phyloP scores from a whole-genome alignment of 805 yeast species.

The Candida cerambycidarum region DNA sequence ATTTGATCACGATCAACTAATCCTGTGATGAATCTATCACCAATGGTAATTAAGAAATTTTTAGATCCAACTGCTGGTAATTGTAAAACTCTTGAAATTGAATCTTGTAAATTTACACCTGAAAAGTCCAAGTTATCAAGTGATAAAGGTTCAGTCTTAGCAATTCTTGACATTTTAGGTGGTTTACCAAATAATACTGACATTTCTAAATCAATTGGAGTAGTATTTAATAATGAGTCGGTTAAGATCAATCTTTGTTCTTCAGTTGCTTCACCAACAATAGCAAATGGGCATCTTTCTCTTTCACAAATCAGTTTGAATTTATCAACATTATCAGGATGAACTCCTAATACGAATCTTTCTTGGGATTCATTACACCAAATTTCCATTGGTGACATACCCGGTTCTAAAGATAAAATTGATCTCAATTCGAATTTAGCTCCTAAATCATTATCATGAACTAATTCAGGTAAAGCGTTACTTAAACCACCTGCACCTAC shows the following conservation, averaged over 20 bases:
- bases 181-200: conserved; percentile 93
- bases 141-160: conserved; percentile 59
- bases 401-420: conserved; percentile 87
- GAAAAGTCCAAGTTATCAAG: conserved; percentile 42
- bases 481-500: conserved; percentile 99
- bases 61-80: conserved; percentile 95
- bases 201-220: conserved; percentile 96
- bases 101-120: conserved; percentile 50
- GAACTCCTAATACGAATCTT: conserved; percentile 91
- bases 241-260: conserved; percentile 81
- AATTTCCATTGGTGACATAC: conserved; percentile 99
- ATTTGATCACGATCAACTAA: conserved; percentile 95
- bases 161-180: conserved; percentile 86
- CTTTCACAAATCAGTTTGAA: conserved; percentile 84
- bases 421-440: conserved; percentile 90
- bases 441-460: conserved; percentile 95
- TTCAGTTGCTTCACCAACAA: conserved; percentile 90
- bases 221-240: conserved; percentile 72
- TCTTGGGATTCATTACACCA: conserved; percentile 99
- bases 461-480: conserved; percentile 95
- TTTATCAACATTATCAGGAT: conserved; percentile 67
- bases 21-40: conserved; percentile 97
- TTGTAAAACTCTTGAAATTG: conserved; percentile 77
- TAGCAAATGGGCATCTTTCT: conserved; percentile 95
- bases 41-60: conserved; percentile 93